Conservation (phyloP, 2,329 filamentous ascomycete genomes). For the Ophiocordyceps unilateralis region DNA sequence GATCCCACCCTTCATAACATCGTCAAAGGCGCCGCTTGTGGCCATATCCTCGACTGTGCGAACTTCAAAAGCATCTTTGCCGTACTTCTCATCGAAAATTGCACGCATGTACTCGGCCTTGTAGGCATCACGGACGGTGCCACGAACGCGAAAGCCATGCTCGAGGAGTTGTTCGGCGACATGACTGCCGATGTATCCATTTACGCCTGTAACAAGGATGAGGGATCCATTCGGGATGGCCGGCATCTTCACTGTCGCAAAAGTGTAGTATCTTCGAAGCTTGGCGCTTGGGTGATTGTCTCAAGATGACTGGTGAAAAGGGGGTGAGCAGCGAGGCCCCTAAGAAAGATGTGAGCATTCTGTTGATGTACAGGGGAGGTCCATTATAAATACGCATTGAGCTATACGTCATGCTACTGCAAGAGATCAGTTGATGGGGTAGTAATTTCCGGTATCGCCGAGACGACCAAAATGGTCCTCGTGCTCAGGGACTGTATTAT, state of each 20-base stretch:
- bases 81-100: slow-evolving; percentile 12
- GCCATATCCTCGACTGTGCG: slow-evolving; percentile 14
- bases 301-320: too few relatives aligned
- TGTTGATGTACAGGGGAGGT: too few relatives aligned
- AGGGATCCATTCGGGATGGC: slow-evolving; percentile 4
- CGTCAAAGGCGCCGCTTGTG: slow-evolving; percentile 7
- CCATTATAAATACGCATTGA: too few relatives aligned
- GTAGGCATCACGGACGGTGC: slow-evolving; percentile 10
- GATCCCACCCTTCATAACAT: slow-evolving; percentile 6
- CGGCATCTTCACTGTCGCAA: background rate
- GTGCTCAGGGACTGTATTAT: too few relatives aligned
- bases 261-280: too few relatives aligned
- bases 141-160: slow-evolving; percentile 22
- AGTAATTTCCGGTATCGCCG: too few relatives aligned
- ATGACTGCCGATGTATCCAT: slow-evolving; percentile 21
- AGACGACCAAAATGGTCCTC: too few relatives aligned
- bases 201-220: slow-evolving; percentile 22
- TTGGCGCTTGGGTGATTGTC: too few relatives aligned
- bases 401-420: too few relatives aligned
- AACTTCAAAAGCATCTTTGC: slow-evolving; percentile 12
- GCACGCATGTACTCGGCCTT: slow-evolving; percentile 9
- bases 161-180: slow-evolving; percentile 18
- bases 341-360: too few relatives aligned
- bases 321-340: too few relatives aligned
- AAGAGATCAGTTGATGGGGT: too few relatives aligned